Percentiles rank a stretch among this genome's conserved stretches.
These are phyloP conservation scores for Candida caryicola DNA, from an alignment of 805 yeast genomes.

Conservation along the genomic window DNA sequence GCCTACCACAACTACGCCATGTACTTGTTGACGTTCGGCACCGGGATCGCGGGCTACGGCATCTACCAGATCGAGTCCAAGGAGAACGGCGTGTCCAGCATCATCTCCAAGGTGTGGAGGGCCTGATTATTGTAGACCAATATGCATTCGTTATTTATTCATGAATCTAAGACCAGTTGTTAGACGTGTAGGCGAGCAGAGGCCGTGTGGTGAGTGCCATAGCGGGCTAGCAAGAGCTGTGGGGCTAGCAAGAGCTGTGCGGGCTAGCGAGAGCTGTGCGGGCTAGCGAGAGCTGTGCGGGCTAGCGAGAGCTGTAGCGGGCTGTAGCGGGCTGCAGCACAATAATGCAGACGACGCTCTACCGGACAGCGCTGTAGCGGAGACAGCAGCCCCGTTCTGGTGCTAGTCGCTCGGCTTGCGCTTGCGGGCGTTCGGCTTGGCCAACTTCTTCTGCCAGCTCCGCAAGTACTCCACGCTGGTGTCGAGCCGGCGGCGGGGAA, in stretches of 20 bases:
- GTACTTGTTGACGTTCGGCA: constrained; percentile 59
- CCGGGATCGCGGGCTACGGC: constrained; percentile 67
- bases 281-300: no score
- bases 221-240: background rate
- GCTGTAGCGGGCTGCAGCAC: no score
- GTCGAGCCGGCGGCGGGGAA: constrained; percentile 17
- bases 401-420: constrained; percentile 9
- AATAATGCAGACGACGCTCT: no score
- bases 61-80: constrained; percentile 64
- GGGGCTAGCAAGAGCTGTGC: no score
- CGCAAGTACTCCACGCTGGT: constrained; percentile 16
- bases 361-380: no score
- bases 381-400: no score
- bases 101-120: constrained; percentile 40
- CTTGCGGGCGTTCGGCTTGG: constrained; percentile 8
- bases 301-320: no score
- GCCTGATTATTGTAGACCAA: constrained; percentile 20
- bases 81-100: constrained; percentile 60
- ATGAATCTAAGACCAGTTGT: no score
- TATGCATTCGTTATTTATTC: constrained; percentile 6
- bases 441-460: constrained; percentile 21
- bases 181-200: background rate
- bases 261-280: no score
- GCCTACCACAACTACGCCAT: constrained; percentile 58
- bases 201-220: background rate